Conservation (phyloP, 164 flowering plant genomes). For the Macadamia tetraphylla region DNA sequence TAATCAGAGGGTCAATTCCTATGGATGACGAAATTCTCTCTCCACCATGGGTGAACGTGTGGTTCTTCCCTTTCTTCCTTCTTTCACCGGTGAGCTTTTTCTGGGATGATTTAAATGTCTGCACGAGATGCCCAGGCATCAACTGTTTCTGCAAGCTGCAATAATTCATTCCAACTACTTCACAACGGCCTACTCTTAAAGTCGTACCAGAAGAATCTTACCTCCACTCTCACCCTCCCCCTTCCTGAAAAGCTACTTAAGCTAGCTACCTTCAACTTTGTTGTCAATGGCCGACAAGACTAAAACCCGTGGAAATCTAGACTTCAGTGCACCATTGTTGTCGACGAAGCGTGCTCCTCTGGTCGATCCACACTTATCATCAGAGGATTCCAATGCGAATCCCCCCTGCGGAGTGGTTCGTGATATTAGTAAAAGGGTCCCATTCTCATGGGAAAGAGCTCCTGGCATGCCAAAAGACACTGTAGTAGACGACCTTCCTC, state of each 20-base stretch:
- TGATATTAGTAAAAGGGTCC: slow-evolving; percentile 32
- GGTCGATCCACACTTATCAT: background rate
- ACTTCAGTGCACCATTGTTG: slow-evolving; percentile 50
- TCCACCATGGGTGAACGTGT: too few species aligned
- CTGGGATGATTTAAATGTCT: slow-evolving; percentile 6
- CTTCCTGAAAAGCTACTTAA: background rate
- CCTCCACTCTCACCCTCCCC: background rate
- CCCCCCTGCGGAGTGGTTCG: slow-evolving; percentile 5
- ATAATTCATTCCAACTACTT: slow-evolving; percentile 1
- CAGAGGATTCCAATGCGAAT: slow-evolving; percentile 4
- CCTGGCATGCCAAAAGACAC: slow-evolving; percentile 56
- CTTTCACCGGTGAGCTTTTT: too few species aligned
- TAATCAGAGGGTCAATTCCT: too few species aligned
- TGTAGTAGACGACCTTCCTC: slow-evolving; percentile 9
- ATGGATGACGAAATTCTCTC: too few species aligned
- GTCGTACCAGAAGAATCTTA: background rate
- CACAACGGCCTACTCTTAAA: too few species aligned
- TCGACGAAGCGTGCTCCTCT: slow-evolving; percentile 33
- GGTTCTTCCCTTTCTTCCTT: too few species aligned
- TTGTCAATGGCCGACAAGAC: slow-evolving; percentile 14
- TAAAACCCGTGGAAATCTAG: slow-evolving; percentile 28
- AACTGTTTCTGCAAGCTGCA: slow-evolving; percentile 16
- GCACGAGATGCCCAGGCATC: slow-evolving; percentile 37
- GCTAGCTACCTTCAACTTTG: too few species aligned
- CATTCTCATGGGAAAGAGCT: slow-evolving; percentile 66